Base-by-base conservation (phyloP, 1,284 basidiomycete genomes). In the Ceratobasidium sp. region DNA sequence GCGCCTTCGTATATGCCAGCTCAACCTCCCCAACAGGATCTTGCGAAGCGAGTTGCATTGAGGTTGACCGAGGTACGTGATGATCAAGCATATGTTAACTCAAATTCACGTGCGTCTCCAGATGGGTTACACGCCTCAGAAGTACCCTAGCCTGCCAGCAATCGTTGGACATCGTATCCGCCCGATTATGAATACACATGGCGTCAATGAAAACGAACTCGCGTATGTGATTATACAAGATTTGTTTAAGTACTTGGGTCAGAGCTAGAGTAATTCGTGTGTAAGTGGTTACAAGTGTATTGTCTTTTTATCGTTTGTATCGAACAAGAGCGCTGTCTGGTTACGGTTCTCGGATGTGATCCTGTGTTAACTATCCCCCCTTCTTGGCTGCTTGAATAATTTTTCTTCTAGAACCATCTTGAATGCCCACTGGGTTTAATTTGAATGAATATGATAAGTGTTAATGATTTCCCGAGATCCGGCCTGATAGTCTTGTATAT, bases 81-180 rank as follows among this genome's bases (percentile, higher is more conserved):
- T 43, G 8, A 23, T 39, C 34, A 6, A 18, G 36, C 41, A 39
- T 39, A 12, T 14, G 18, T 58, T 67, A 30, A 26, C n/a, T 48
- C 50, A 5, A 41, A 39, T 58, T 23, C 32, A 34, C 36, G 14
- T 58, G 48, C 21, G 2, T 39, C 21, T 58, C 6, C 36, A 67
- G 64, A 53, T 67, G 50, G 64, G 64, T 9, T 67, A 67, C 36
- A 67, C 64, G n/a, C 64, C 64, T 16, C 64, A 67, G 64, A 67
- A 67, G 39, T 67, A 67, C 50, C 64, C 64, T 18, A 55, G 32
- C 16, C 23, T 67, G 50, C 64, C 64, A 23, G 18, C 64, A 4
- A 67, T 67, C 30, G 64, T 67, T 16, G 64, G 64, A 21, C 64
- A 67, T 23, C 64, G 64, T 14, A 67, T 67, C 30, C 64, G 64